phyloP scores from a whole-genome alignment of 2,329 filamentous ascomycete genomes.

The Stachybotrys chartarum region DNA sequence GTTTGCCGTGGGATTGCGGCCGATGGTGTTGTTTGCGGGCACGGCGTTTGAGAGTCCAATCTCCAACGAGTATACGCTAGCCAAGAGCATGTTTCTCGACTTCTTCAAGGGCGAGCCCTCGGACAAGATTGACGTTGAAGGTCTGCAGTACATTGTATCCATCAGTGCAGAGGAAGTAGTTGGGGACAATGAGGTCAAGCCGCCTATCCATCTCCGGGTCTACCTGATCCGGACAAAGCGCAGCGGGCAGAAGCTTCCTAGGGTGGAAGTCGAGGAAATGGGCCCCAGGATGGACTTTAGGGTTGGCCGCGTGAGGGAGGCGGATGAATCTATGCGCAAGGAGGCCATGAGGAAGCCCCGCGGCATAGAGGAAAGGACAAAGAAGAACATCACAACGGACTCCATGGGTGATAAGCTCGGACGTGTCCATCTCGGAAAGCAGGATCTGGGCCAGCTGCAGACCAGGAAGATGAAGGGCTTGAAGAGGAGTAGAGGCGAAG shows the following conservation, averaged over 20 bases:
- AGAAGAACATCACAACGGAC: conserved; percentile 96
- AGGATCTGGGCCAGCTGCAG: conserved; percentile 82
- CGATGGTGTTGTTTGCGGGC: conserved; percentile 86
- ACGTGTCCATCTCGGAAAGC: conserved; percentile 82
- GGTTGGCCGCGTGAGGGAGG: conserved; percentile 71
- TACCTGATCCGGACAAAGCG: conserved; percentile 84
- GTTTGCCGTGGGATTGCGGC: conserved; percentile 75
- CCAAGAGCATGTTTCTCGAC: conserved; percentile 83
- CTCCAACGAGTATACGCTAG: conserved; percentile 70
- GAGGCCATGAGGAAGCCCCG: conserved; percentile 84
- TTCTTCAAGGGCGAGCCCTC: conserved; percentile 76
- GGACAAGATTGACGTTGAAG: conserved; percentile 86
- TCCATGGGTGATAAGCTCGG: conserved; percentile 94
- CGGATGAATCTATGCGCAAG: conserved; percentile 75
- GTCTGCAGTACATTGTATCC: conserved; percentile 83
- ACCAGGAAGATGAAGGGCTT: conserved; percentile 99
- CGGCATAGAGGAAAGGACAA: conserved; percentile 66
- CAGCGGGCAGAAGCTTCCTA: conserved; percentile 77
- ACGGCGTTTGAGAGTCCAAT: conserved; percentile 80
- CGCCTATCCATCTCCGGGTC: conserved; percentile 61
- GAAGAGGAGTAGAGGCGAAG: conserved; percentile 69
- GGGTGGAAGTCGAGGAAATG: conserved; percentile 92
- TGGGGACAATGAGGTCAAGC: conserved; percentile 39
- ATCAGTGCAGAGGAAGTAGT: conserved; percentile 64
- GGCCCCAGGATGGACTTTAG: conserved; percentile 90